Conservation (phyloP, 257 asterid genomes). For the Leptodermis oblonga region DNA sequence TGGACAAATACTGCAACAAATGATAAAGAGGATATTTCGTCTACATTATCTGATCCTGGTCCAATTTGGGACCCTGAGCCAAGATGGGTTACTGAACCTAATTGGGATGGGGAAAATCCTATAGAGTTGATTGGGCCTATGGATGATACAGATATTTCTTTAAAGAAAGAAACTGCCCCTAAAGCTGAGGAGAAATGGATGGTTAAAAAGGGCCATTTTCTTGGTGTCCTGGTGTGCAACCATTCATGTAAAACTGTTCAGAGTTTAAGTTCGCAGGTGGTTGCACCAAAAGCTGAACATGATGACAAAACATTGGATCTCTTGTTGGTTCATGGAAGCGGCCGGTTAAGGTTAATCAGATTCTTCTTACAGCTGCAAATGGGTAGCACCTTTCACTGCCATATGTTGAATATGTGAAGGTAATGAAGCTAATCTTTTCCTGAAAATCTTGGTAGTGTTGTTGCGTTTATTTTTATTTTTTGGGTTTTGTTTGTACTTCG, state of each 20-base stretch:
- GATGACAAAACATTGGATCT: slow-evolving; percentile 85
- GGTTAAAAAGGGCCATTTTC: slow-evolving; percentile 63
- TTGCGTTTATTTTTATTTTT: background rate
- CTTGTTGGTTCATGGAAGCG: slow-evolving; percentile 82
- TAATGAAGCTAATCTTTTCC: slow-evolving; percentile 21
- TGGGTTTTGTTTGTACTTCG: too few species aligned
- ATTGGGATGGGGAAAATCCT: slow-evolving; percentile 59
- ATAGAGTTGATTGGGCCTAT: slow-evolving; percentile 66
- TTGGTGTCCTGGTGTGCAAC: slow-evolving; percentile 83
- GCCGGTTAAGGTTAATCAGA: slow-evolving; percentile 79
- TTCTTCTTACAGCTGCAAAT: slow-evolving; percentile 72
- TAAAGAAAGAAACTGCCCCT: slow-evolving; percentile 32
- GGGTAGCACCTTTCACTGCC: slow-evolving; percentile 90
- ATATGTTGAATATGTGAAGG: slow-evolving; percentile 92
- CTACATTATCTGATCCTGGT: slow-evolving; percentile 98
- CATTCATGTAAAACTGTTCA: slow-evolving; percentile 95
- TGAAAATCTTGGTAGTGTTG: background rate
- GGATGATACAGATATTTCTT: slow-evolving; percentile 45
- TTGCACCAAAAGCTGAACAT: slow-evolving; percentile 95
- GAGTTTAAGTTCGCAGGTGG: slow-evolving; percentile 90
- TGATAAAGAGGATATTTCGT: slow-evolving; percentile 91
- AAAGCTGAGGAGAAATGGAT: slow-evolving; percentile 81
- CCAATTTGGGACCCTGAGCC: slow-evolving; percentile 99
- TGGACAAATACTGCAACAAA: slow-evolving; percentile 64
- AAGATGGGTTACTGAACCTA: slow-evolving; percentile 83